Percentiles rank a stretch among this genome's conserved stretches.
phyloP scores from a whole-genome alignment of 805 yeast species.

The Priceomyces medius region DNA sequence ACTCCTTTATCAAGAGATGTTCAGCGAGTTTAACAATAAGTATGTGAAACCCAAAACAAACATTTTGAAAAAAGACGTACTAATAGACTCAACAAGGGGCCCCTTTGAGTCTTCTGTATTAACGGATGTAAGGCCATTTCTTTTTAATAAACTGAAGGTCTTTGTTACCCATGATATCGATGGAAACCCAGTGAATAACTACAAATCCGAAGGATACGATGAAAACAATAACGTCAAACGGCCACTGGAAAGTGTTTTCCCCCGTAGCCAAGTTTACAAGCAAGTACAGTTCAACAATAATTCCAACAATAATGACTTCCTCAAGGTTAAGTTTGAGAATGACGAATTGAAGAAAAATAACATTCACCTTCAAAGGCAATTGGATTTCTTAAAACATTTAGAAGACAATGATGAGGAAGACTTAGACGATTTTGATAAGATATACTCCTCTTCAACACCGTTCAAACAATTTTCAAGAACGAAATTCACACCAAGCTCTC shows the following conservation, averaged over 20 bases:
- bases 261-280: constrained; percentile 2
- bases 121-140: constrained; percentile 24
- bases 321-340: not conserved
- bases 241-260: not conserved
- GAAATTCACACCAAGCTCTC: not conserved
- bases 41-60: constrained; percentile 58
- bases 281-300: not conserved
- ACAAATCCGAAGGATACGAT: not conserved
- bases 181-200: constrained; percentile 29
- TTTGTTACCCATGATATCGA: constrained; percentile 53
- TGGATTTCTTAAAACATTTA: constrained; percentile 1
- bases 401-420: constrained; percentile 9
- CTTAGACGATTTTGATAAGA: constrained; percentile 8
- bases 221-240: not conserved
- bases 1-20: constrained; percentile 56
- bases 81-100: constrained; percentile 55
- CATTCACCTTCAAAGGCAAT: not conserved
- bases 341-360: not conserved
- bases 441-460: constrained; percentile 14
- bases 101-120: constrained; percentile 21
- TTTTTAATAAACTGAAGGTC: constrained; percentile 36
- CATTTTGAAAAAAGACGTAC: constrained; percentile 54
- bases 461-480: constrained; percentile 8
- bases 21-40: constrained; percentile 62
- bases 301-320: not conserved